Evolutionary conservation across 495 filamentous ascomycete species (phyloP).

Genomic region (Neurospora sp.): DNA sequence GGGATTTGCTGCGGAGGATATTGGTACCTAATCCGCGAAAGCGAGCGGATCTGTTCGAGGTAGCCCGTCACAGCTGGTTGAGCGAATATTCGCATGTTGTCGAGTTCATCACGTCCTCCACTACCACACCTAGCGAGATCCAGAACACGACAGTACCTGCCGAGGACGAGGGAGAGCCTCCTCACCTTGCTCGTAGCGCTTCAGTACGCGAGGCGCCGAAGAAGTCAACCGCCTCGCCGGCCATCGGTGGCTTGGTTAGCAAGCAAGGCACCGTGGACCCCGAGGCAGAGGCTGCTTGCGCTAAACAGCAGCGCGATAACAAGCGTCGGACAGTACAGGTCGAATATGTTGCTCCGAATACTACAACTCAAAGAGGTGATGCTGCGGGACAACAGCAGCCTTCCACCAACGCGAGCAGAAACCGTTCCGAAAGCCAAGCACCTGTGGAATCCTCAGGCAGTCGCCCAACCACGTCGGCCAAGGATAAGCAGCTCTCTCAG

Average conservation of each 20-base stretch:
- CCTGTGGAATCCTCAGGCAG: constrained; percentile 29
- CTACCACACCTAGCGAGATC: constrained; percentile 79
- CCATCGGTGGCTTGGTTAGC: constrained; percentile 58
- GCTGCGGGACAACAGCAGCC: constrained; percentile 13
- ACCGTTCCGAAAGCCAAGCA: constrained; percentile 38
- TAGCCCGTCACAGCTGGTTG: constrained; percentile 96
- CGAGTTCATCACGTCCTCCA: constrained; percentile 90
- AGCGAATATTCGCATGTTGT: constrained; percentile 93
- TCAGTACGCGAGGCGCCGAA: constrained; percentile 87
- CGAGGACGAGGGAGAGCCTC: constrained; percentile 54
- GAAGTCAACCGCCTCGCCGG: constrained; percentile 40
- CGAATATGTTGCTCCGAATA: constrained; percentile 90
- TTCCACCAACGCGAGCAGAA: constrained; percentile 37
- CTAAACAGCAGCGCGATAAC: constrained; percentile 61
- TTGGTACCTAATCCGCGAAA: constrained; percentile 94
- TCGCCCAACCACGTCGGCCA: constrained; percentile 22
- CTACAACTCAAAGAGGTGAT: constrained; percentile 58
- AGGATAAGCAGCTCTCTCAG: constrained; percentile 44
- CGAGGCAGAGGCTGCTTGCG: constrained; percentile 40
- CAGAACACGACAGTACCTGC: constrained; percentile 64
- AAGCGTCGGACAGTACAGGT: constrained; percentile 95
- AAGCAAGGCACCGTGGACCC: constrained; percentile 71
- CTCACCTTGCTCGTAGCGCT: constrained; percentile 65
- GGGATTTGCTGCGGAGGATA: constrained; percentile 85
- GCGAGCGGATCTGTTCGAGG: constrained; percentile 92